phyloP scores from a whole-genome alignment of 202 grass and related monocot species.

The Brachypodium distachyon region DNA sequence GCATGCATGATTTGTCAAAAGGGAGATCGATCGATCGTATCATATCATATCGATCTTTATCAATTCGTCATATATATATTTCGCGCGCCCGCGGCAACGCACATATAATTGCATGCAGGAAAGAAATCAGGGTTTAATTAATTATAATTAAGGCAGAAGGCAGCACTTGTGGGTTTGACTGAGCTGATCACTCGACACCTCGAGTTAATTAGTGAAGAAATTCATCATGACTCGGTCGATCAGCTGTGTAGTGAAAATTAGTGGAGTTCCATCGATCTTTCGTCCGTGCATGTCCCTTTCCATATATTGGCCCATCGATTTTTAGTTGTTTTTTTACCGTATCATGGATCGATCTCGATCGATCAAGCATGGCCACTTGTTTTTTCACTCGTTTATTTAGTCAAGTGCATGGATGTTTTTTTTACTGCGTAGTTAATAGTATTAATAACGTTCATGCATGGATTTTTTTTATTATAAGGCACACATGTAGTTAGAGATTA shows the following conservation, averaged over 20 bases:
- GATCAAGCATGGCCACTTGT: neutral
- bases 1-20: neutral
- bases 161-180: neutral
- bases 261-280: neutral
- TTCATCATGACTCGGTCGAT: conserved; percentile 2
- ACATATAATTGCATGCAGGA: neutral
- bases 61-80: too few relatives aligned
- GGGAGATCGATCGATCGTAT: neutral
- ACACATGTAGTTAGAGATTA: too few relatives aligned
- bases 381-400: neutral
- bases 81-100: neutral
- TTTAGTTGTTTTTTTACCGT: too few relatives aligned
- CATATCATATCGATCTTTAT: neutral
- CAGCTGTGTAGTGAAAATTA: neutral
- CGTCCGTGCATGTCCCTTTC: conserved; percentile 14
- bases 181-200: too few relatives aligned
- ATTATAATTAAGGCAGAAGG: too few relatives aligned
- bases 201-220: neutral
- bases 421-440: too few relatives aligned
- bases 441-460: too few relatives aligned
- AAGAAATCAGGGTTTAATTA: neutral
- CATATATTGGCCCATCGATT: conserved; percentile 20
- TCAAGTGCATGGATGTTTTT: too few relatives aligned
- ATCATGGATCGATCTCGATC: neutral
- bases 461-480: too few relatives aligned